phyloP scores from a whole-genome alignment of 2,329 filamentous ascomycete genomes.

The Pezicula neosporulosa region DNA sequence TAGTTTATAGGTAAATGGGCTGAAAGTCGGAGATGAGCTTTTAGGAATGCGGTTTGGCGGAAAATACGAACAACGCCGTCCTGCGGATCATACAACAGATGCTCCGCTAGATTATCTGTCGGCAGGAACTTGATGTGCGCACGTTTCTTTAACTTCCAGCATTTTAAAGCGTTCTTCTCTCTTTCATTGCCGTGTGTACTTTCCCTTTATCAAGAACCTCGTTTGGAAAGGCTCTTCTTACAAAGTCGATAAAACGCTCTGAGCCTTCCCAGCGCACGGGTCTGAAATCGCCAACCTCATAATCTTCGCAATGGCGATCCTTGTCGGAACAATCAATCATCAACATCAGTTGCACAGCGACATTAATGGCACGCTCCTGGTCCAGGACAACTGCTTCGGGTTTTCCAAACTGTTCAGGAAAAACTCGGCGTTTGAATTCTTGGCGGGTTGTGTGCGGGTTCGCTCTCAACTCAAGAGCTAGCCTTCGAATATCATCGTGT shows the following conservation, averaged over 20 bases:
- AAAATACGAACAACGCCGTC: conserved; percentile 8
- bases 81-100: conserved; percentile 8
- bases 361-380: conserved; percentile 7
- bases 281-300: conserved; percentile 5
- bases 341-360: conserved; percentile 8
- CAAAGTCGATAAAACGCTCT: conserved; percentile 4
- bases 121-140: conserved; percentile 9
- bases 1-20: background rate
- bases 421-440: conserved; percentile 6
- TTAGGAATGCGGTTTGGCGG: conserved; percentile 11
- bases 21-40: conserved; percentile 10
- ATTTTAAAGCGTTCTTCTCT: conserved; percentile 5
- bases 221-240: conserved; percentile 3
- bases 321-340: conserved; percentile 10
- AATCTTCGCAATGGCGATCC: conserved; percentile 6
- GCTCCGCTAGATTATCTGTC: conserved; percentile 11
- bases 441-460: conserved; percentile 6
- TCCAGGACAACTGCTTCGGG: too few species aligned
- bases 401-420: too few species aligned
- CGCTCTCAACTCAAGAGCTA: conserved; percentile 8
- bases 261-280: conserved; percentile 2
- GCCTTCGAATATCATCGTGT: conserved; percentile 7
- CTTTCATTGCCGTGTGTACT: conserved; percentile 27
- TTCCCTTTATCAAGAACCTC: conserved; percentile 1
- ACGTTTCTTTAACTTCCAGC: conserved; percentile 6